Evolutionary conservation across 2,329 filamentous ascomycete species (phyloP), one percentile per base, ranked within the genome.

Genomic region (Claviceps lovelessii): DNA sequence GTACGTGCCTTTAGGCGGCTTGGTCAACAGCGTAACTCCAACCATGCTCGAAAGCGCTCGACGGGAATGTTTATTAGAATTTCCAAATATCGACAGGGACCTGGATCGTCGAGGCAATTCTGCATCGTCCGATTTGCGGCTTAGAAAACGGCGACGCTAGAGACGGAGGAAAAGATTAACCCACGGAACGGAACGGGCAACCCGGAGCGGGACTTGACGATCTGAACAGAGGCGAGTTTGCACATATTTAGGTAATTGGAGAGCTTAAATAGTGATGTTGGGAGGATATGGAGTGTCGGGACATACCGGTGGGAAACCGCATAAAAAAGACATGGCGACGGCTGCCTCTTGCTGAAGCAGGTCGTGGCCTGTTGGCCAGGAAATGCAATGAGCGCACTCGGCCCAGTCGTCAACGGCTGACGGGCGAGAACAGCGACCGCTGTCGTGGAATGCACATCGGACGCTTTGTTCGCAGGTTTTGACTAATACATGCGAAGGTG

Each of bases 41-140:
- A 73, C 63, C 62, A 73, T 64, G 11, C 61, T 61, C 42, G 61
- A 60, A 35, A 73, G 59, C n/a, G 62, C 58, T 29, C 55, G 50
- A 28, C 63, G 61, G 29, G 67, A 63, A 29, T 63, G 57, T 49
- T 61, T 56, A 49, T 71, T 70, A 29, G 67, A 64, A 55, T 66
- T 67, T 51, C 65, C 70, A 53, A 72, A 70, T 55, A 73, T 67
- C 54, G 70, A 72, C 60, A 72, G 65, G 41, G 70, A 72, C 28
- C 64, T 67, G 47, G 62, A 57, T 31, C 70, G 70, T 47, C 61
- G 59, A 48, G 62, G 67, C 55, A 61, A 59, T 31, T 63, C 58
- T 23, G 52, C 3, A 5, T 56, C 52, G 31, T 51, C 37, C 28
- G 44, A 45, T 33, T 55, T 56, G 51, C 55, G 54, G 17, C 58